Evolutionary conservation across 768 basidiomycete species (phyloP).

Genomic region (Serendipita sp.): DNA sequence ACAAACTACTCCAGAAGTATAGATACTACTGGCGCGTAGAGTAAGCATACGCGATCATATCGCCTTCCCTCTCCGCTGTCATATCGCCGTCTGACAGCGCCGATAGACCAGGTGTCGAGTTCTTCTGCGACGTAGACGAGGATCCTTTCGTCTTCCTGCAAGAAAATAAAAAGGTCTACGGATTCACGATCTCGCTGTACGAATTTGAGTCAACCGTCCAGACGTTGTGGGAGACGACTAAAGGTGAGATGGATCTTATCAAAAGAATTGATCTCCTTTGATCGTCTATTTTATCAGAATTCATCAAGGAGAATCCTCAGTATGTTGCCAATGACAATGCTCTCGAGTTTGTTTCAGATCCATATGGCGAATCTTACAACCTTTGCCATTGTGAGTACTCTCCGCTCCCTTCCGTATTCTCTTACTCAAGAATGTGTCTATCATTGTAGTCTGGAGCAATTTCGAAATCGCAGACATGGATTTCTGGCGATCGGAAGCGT

Average conservation of each 20-base stretch:
- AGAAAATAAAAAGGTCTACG: slow-evolving; percentile 50
- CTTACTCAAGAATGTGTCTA: not conserved
- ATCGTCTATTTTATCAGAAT: slow-evolving; percentile 16
- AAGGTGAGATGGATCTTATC: slow-evolving; percentile 25
- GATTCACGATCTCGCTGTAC: slow-evolving; percentile 58
- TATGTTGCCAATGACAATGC: slow-evolving; percentile 25
- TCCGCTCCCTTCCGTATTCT: not conserved
- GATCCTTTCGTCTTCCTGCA: slow-evolving; percentile 63
- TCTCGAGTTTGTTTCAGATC: slow-evolving; percentile 22
- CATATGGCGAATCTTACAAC: slow-evolving; percentile 24
- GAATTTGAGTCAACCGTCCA: slow-evolving; percentile 63
- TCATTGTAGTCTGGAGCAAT: slow-evolving; percentile 24
- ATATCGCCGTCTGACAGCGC: too few relatives aligned
- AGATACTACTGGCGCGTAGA: slow-evolving; percentile 73
- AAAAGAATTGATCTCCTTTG: not conserved
- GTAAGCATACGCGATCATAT: slow-evolving; percentile 25
- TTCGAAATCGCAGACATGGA: slow-evolving; percentile 30
- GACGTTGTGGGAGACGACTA: slow-evolving; percentile 54
- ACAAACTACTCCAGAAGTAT: slow-evolving; percentile 46
- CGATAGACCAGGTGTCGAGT: slow-evolving; percentile 52
- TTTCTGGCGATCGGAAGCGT: slow-evolving; percentile 27
- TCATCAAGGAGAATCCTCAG: slow-evolving; percentile 22
- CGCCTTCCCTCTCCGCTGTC: too few relatives aligned
- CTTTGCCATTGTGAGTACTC: slow-evolving; percentile 18
- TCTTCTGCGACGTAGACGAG: slow-evolving; percentile 50